Evolutionary conservation across 1,284 basidiomycete species (phyloP).

Genomic region (Athelia psychrophila): DNA sequence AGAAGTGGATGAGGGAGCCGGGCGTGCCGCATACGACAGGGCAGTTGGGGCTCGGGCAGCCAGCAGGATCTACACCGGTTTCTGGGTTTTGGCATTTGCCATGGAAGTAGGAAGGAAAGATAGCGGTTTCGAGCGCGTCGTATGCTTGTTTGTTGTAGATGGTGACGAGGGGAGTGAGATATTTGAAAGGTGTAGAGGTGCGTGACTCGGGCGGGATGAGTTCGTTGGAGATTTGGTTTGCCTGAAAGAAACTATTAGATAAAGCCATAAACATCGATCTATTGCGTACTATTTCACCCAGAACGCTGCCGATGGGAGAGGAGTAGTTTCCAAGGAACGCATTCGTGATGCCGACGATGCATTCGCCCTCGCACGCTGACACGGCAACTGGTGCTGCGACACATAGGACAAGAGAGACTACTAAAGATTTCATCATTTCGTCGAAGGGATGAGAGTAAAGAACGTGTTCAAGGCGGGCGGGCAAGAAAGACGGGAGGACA

Average conservation of each 20-base stretch:
- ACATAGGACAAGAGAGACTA: slow-evolving; percentile 15
- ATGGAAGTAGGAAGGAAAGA: slow-evolving; percentile 69
- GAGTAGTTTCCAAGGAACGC: slow-evolving; percentile 52
- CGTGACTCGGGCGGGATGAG: slow-evolving; percentile 30
- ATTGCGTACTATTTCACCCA: slow-evolving; percentile 37
- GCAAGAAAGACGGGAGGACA: neutral
- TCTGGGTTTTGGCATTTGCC: slow-evolving; percentile 60
- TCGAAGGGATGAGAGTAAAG: neutral
- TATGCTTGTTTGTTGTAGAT: slow-evolving; percentile 46
- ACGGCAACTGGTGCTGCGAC: slow-evolving; percentile 30
- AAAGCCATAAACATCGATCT: slow-evolving; percentile 4
- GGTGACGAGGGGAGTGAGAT: slow-evolving; percentile 44
- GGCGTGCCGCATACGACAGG: slow-evolving; percentile 75
- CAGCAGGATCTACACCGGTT: slow-evolving; percentile 53
- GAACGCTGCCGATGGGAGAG: slow-evolving; percentile 30
- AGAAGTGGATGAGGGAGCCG: slow-evolving; percentile 74
- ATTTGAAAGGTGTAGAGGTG: slow-evolving; percentile 25
- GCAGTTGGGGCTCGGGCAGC: slow-evolving; percentile 77
- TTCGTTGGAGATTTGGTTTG: slow-evolving; percentile 31
- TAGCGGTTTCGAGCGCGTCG: slow-evolving; percentile 40
- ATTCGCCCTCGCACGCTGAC: slow-evolving; percentile 66
- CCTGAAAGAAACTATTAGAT: slow-evolving; percentile 23
- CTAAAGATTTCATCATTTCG: slow-evolving; percentile 9
- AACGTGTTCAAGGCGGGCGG: neutral
- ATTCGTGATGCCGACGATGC: slow-evolving; percentile 56